Conservation (phyloP, 371 early-diverging fungal genomes). For the Nematocida major region DNA sequence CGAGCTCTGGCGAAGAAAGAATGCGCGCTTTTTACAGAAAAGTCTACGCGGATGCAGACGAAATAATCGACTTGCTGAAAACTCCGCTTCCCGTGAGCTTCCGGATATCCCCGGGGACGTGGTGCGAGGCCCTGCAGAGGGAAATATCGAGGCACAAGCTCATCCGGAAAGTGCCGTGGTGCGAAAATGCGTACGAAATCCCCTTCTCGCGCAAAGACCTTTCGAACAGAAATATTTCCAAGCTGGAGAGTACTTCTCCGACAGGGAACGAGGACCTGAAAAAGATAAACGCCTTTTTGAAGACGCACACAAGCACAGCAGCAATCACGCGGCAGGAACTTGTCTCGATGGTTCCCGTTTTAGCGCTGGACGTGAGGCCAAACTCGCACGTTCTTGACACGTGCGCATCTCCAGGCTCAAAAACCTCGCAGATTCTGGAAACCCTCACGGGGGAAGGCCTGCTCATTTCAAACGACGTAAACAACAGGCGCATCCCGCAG, state of each 20-base stretch:
- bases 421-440: slow-evolving; percentile 75
- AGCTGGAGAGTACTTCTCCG: no score
- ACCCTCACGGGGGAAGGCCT: slow-evolving; percentile 66
- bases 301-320: slow-evolving; percentile 67
- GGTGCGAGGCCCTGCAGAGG: slow-evolving; percentile 25
- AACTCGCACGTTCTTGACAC: slow-evolving; percentile 71
- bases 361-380: slow-evolving; percentile 80
- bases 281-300: slow-evolving; percentile 50
- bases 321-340: slow-evolving; percentile 89
- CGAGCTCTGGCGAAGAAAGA: no score
- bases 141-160: slow-evolving; percentile 25
- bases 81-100: slow-evolving; percentile 57
- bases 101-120: slow-evolving; percentile 42
- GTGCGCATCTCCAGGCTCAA: slow-evolving; percentile 71
- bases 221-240: neutral
- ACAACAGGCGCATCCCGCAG: slow-evolving; percentile 79
- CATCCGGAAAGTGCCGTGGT: slow-evolving; percentile 43
- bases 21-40: slow-evolving; percentile 53
- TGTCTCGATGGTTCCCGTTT: slow-evolving; percentile 92
- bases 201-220: no score
- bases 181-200: slow-evolving; percentile 34
- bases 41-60: slow-evolving; percentile 21
- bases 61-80: slow-evolving; percentile 38
- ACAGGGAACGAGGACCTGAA: slow-evolving; percentile 36
- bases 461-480: slow-evolving; percentile 93